A percentile compares a stretch with the other conserved stretches of the same genome.
phyloP scores from a whole-genome alignment of 768 basidiomycete species.

The Lyophyllum decastes region DNA sequence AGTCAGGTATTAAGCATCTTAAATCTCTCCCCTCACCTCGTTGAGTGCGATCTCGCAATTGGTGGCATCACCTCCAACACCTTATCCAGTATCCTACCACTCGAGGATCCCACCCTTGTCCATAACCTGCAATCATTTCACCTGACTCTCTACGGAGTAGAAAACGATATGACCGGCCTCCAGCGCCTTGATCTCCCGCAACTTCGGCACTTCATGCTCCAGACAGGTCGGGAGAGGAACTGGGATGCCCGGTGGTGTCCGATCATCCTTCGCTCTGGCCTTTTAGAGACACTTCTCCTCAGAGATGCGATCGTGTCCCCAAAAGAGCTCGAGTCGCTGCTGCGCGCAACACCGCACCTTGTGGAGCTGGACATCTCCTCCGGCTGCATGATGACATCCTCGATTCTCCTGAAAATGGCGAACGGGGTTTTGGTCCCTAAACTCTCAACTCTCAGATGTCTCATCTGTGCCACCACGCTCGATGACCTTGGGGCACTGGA shows the following conservation, averaged over 20 bases:
- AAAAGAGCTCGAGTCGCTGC: background rate
- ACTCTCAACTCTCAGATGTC: constrained; percentile 1
- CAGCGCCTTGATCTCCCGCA: constrained; percentile 4
- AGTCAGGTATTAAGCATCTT: background rate
- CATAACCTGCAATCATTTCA: background rate
- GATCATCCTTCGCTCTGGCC: background rate
- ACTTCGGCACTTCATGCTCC: background rate
- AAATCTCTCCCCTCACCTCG: background rate
- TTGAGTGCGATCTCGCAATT: background rate
- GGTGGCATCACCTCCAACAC: background rate
- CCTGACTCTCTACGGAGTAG: background rate
- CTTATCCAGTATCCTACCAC: background rate
- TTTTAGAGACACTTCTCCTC: constrained; percentile 1
- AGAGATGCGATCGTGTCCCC: background rate
- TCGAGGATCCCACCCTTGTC: background rate
- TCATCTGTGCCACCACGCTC: background rate
- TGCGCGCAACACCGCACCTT: background rate
- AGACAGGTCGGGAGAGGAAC: background rate
- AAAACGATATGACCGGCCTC: background rate
- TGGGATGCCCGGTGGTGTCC: constrained; percentile 7
- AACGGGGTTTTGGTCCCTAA: background rate
- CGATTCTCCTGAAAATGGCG: constrained; percentile 1
- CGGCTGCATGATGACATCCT: constrained; percentile 1
- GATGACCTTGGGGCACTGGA: constrained; percentile 1
- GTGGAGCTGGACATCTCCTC: background rate